A percentile compares a stretch with the other conserved stretches of the same genome.
phyloP scores from a whole-genome alignment of 805 yeast genomes.

The Candida oleophila region DNA sequence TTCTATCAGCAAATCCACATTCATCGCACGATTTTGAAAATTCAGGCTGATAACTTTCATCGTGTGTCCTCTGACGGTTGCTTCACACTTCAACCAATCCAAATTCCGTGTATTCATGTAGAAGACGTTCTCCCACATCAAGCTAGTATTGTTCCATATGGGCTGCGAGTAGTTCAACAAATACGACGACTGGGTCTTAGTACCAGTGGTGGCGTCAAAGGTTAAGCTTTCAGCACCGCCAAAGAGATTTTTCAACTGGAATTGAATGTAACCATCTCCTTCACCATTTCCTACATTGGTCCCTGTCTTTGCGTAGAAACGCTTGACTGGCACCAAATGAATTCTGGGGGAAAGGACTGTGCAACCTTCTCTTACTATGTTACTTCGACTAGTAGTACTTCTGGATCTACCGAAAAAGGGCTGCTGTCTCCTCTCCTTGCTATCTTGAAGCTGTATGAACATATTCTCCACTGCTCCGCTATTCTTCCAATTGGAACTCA shows the following conservation, averaged over 20 bases:
- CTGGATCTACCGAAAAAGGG: not conserved
- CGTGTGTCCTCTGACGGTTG: constrained; percentile 42
- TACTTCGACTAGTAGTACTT: constrained; percentile 10
- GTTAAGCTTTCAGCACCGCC: constrained; percentile 56
- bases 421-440: constrained; percentile 9
- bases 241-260: constrained; percentile 56
- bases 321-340: constrained; percentile 55
- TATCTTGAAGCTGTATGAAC: constrained; percentile 27
- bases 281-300: constrained; percentile 96
- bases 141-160: constrained; percentile 38
- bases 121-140: constrained; percentile 36
- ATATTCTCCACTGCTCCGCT: constrained; percentile 44
- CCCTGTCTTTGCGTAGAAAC: constrained; percentile 84
- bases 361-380: constrained; percentile 6
- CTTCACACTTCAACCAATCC: constrained; percentile 51
- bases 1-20: constrained; percentile 52
- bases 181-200: constrained; percentile 51
- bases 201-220: constrained; percentile 52
- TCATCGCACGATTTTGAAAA: constrained; percentile 21
- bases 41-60: constrained; percentile 39
- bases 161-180: constrained; percentile 49
- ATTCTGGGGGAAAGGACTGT: constrained; percentile 33
- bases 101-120: constrained; percentile 45
- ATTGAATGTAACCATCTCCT: constrained; percentile 88
- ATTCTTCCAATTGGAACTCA: constrained; percentile 43